A percentile compares a stretch with the other conserved stretches of the same genome.
These are phyloP conservation scores for Salix caprea DNA, from an alignment of 345 rosid species.

Conservation along the genomic window DNA sequence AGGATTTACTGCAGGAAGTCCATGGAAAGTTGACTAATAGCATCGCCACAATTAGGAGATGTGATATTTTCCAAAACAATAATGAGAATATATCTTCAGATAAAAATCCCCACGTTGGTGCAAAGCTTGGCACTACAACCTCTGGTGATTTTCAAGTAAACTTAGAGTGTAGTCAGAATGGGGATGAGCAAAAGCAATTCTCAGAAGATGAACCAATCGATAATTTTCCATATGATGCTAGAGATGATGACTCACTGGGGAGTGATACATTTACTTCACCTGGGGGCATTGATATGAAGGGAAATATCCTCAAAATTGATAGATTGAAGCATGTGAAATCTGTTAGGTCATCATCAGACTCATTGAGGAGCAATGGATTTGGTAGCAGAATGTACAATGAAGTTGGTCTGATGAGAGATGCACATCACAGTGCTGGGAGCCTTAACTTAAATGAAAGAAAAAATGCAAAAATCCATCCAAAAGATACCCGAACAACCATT, in stretches of 20 bases:
- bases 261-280: slow-evolving; percentile 23
- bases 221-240: slow-evolving; percentile 20
- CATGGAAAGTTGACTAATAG: slow-evolving; percentile 13
- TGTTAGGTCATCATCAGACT: slow-evolving; percentile 63
- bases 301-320: slow-evolving; percentile 38
- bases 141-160: slow-evolving; percentile 5
- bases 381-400: slow-evolving; percentile 31
- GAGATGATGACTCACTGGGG: slow-evolving; percentile 14
- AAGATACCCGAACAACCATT: slow-evolving; percentile 37
- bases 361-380: slow-evolving; percentile 39
- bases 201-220: slow-evolving; percentile 23
- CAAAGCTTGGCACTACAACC: slow-evolving; percentile 5
- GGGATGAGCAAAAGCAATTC: slow-evolving; percentile 18
- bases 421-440: slow-evolving; percentile 26
- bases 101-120: neutral
- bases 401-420: slow-evolving; percentile 19
- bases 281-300: slow-evolving; percentile 32
- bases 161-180: slow-evolving; percentile 12
- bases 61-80: slow-evolving; percentile 4
- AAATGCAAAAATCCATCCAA: slow-evolving; percentile 48
- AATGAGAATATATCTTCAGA: slow-evolving; percentile 8
- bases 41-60: neutral
- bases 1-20: slow-evolving; percentile 25
- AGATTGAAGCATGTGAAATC: slow-evolving; percentile 66
- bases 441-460: slow-evolving; percentile 38